Conservation (phyloP, 2,329 filamentous ascomycete genomes). For the Xylariaceae sp. region DNA sequence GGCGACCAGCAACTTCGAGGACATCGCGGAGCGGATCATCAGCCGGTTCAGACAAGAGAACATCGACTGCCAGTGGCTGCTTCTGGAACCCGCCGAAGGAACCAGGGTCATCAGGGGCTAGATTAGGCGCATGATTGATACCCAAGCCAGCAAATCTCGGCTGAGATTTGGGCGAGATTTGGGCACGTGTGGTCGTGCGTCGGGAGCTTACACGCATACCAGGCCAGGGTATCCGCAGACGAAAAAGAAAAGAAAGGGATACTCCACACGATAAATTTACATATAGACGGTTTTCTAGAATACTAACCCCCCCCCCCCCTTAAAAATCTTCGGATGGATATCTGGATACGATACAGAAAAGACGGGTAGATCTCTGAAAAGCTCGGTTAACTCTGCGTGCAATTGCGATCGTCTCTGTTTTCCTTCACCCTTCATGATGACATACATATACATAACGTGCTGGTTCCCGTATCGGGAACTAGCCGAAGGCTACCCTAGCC, state of each 20-base stretch:
- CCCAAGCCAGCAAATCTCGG: neutral
- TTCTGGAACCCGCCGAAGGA: conserved; percentile 86
- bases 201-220: no score
- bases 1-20: conserved; percentile 85
- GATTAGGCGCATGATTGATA: neutral
- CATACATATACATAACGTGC: no score
- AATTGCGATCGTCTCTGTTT: neutral
- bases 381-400: neutral
- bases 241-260: no score
- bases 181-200: neutral
- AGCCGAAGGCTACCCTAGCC: neutral
- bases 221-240: no score
- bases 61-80: conserved; percentile 82
- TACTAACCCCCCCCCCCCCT: no score
- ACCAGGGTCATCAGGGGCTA: conserved; percentile 37
- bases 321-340: no score
- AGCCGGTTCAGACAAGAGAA: conserved; percentile 70
- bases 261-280: no score
- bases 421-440: neutral
- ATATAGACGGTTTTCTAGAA: no score
- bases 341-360: neutral
- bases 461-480: no score
- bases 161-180: neutral
- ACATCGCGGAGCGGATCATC: conserved; percentile 81
- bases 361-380: neutral